phyloP scores from a whole-genome alignment of 169 alveolate genomes.

The Amoebophrya sp. region DNA sequence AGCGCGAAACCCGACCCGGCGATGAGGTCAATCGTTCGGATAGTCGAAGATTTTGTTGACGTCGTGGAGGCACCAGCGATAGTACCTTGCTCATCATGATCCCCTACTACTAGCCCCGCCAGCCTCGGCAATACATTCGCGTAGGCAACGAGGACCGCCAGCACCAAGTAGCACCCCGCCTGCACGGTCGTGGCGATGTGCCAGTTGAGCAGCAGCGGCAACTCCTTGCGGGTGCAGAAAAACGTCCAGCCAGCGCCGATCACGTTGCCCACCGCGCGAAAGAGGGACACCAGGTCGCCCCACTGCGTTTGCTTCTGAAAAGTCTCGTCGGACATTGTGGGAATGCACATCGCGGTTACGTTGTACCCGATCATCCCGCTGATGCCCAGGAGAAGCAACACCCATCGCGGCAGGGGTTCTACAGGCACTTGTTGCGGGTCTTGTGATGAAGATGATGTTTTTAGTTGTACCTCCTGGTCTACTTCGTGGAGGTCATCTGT shows the following conservation, averaged over 20 bases:
- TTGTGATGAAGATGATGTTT: too few species aligned
- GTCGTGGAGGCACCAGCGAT: too few species aligned
- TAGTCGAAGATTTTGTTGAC: too few species aligned
- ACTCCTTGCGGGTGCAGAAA: background rate
- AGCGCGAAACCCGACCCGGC: background rate
- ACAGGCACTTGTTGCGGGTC: too few species aligned
- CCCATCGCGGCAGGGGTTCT: background rate
- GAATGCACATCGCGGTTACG: background rate
- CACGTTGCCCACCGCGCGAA: background rate
- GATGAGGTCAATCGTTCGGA: too few species aligned
- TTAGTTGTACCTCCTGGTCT: too few species aligned
- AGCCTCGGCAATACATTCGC: too few species aligned
- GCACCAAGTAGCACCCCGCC: background rate
- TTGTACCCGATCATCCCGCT: background rate
- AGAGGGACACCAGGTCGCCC: background rate
- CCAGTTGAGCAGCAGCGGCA: background rate
- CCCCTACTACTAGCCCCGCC: too few species aligned
- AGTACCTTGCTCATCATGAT: too few species aligned
- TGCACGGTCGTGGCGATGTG: background rate
- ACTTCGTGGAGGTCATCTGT: too few species aligned
- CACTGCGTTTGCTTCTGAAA: background rate
- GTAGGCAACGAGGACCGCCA: background rate
- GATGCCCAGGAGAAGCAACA: background rate
- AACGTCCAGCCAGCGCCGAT: background rate
- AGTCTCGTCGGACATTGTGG: background rate